Base-by-base conservation (phyloP, 2,329 filamentous ascomycete genomes). In the Leptographium lundbergii region DNA sequence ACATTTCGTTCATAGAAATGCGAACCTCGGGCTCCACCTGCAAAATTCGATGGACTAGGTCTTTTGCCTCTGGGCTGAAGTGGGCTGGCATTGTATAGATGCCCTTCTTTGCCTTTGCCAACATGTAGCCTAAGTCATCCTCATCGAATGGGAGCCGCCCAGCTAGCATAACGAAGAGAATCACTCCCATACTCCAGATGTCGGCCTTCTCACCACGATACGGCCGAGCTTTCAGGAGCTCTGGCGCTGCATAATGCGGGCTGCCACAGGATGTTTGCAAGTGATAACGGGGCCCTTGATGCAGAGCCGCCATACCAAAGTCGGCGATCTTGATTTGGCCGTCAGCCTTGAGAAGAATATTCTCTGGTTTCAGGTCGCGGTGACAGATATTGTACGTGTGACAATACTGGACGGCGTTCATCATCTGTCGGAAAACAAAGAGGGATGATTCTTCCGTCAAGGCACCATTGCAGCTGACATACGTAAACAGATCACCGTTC, bases 371-470 rank as follows among this genome's bases (percentile, higher is more conserved):
- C 57, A 99, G 77, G 66, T 99, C 94, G 27, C 94, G 88, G 69
- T 99, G 94, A 69, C 91, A 96, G 63, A 99, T 96, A 65, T 92
- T 91, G 74, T 96, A 89, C 3, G 88, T 85, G 72, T 99, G 94
- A 65, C 91, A 95, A 73, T 96, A 96, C 3, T 91, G 85, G 56
- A 99, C 80, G 1, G 90, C 94, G 58, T 89, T 89, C 68, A 99
- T 87, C 64, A 99, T 91, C 72, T 99, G 94, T 45, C 91, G 86
- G 68, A 96, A 96, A 65, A 95, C 86, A 68, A 81, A 88, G 57
- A 96, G 81, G 6, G 89, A 86, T 64, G 92, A 85, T 63, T 87
- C 81, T 72, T 99, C 94, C 0, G 80, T 76, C 2, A 99, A 75
- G n/a, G 83, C 79, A 17, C 88, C 87, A 58, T 84, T 79, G 50